Conservation (phyloP, 179 eudicot species). For the Silene coronaria region DNA sequence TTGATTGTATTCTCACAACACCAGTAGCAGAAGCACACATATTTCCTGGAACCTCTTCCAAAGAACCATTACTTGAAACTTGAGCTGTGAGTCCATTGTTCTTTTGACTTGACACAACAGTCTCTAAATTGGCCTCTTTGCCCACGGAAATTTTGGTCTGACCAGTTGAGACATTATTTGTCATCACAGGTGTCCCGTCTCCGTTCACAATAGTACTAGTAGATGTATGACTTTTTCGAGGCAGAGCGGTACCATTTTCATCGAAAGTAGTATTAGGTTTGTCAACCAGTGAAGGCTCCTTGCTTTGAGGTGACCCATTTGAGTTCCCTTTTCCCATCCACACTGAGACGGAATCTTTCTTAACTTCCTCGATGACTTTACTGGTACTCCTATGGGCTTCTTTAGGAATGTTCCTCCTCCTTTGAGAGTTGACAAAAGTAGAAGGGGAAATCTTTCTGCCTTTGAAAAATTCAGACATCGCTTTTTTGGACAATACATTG, state of each 20-base stretch:
- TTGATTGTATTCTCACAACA: constrained; percentile 86
- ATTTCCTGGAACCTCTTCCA: constrained; percentile 47
- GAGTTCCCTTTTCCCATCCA: constrained; percentile 23
- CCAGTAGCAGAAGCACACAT: constrained; percentile 99
- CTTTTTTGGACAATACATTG: constrained; percentile 64
- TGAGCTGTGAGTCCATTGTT: constrained; percentile 29
- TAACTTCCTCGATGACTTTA: constrained; percentile 26
- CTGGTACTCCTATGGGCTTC: constrained; percentile 26
- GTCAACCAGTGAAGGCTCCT: constrained; percentile 23
- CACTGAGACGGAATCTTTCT: constrained; percentile 21
- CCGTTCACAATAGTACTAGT: constrained; percentile 27
- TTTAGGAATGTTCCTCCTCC: constrained; percentile 36
- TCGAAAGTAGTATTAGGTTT: constrained; percentile 18
- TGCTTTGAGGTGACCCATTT: constrained; percentile 40
- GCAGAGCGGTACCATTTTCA: constrained; percentile 23
- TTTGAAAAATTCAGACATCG: constrained; percentile 59
- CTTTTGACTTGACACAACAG: constrained; percentile 27
- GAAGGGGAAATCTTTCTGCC: constrained; percentile 52
- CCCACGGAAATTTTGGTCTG: constrained; percentile 22
- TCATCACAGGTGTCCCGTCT: constrained; percentile 16
- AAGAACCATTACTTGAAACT: constrained; percentile 35
- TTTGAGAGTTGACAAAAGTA: constrained; percentile 32
- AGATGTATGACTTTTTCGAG: constrained; percentile 22
- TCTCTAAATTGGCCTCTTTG: constrained; percentile 20
- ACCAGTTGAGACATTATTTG: constrained; percentile 22